A percentile compares a stretch with the other conserved stretches of the same genome.
Conservation (phyloP, 495 filamentous ascomycete genomes). For the Neurospora sp. region DNA sequence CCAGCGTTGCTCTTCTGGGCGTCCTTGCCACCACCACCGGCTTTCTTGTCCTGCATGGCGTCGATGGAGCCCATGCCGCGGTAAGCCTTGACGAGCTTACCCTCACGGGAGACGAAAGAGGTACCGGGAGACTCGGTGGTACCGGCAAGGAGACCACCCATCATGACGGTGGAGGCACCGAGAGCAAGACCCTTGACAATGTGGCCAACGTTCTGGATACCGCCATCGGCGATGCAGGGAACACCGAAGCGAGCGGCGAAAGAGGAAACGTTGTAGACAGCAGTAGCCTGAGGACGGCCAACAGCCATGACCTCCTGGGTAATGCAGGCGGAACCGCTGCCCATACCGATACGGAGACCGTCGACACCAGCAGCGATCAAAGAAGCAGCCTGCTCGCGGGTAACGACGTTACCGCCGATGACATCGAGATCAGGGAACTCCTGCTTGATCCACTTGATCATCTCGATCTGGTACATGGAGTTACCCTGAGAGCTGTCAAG, state of each 20-base stretch:
- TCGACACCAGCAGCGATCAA: slow-evolving; percentile 93
- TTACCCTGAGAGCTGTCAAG: slow-evolving; percentile 96
- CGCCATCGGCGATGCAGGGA: slow-evolving; percentile 95
- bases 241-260: slow-evolving; percentile 94
- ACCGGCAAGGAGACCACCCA: slow-evolving; percentile 94
- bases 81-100: slow-evolving; percentile 97
- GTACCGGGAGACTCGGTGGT: slow-evolving; percentile 96
- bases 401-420: slow-evolving; percentile 97
- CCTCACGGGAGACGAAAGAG: slow-evolving; percentile 89
- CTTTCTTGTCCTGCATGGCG: slow-evolving; percentile 98
- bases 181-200: slow-evolving; percentile 96
- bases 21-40: slow-evolving; percentile 53
- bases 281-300: slow-evolving; percentile 85
- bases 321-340: slow-evolving; percentile 94
- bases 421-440: slow-evolving; percentile 80
- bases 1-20: slow-evolving; percentile 87
- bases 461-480: slow-evolving; percentile 91
- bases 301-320: slow-evolving; percentile 99
- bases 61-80: slow-evolving; percentile 98
- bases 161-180: slow-evolving; percentile 95
- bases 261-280: slow-evolving; percentile 76
- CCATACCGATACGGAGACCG: slow-evolving; percentile 98
- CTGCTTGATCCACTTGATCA: slow-evolving; percentile 91
- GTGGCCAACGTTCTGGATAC: slow-evolving; percentile 96
- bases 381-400: slow-evolving; percentile 81